Evolutionary conservation across 768 basidiomycete genomes (phyloP), one percentile per base, ranked within the genome.

Genomic region (Russula compacta): DNA sequence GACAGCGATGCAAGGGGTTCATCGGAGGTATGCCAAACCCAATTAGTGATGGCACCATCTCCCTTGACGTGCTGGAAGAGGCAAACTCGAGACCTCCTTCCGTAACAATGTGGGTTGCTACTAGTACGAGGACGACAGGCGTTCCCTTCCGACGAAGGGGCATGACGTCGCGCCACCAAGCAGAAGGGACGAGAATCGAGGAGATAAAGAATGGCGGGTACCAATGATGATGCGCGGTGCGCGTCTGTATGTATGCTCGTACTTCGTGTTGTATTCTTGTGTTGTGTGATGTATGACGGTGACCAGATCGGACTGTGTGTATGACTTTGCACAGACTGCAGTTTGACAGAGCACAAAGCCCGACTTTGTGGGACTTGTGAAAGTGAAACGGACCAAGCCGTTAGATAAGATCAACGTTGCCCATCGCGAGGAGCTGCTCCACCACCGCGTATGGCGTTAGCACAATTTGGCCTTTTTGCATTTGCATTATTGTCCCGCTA

Each of bases 1-100:
- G 15, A 88, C 85, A 15, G 6, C 46, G 24, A 19, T 46, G 19
- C 44, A 46, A 46, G 69, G 93, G 95, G 70, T 84, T 95, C 52
- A 92, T 95, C 21, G 83, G 87, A 69, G 75, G 77, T 35, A 84
- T 95, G 8, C 87, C 91, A 1, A 93, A 98, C 73, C 92, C 89
- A 29, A 3, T 29, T 6, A 83, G 83, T 17, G 88, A 89, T 14
- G 89, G 86, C 3, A 89, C 86, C 0, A 82, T 89, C 52, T 84
- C 88, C 67, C 70, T 89, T 19, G 85, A 87, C 56, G 77, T 78
- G 9, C 86, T 86, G 67, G 77, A 72, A 11, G 85, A 86, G 53
- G 78, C 11, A 86, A 86, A 67, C 76, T 14, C 15, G 17, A 73
- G 32, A 73, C 76, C 8, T 29, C 53, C 12, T 44, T 52, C 54